Evolutionary conservation across 768 basidiomycete genomes (phyloP), one percentile per base, ranked within the genome.

Genomic region (Mycena venus): DNA sequence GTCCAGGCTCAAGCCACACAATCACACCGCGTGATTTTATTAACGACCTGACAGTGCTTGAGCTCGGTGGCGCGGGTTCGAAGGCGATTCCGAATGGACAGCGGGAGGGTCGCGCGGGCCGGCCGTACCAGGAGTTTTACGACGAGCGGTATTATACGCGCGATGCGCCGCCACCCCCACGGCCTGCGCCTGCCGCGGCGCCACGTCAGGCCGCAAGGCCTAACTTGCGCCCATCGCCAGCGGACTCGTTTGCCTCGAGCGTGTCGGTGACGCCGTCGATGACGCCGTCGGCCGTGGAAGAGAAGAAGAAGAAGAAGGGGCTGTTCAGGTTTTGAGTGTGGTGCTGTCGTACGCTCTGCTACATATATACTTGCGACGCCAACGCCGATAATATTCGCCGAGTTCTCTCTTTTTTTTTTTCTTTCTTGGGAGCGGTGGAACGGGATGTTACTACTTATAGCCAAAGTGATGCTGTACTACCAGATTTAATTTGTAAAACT

Each of bases 21-120:
- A 78, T 93, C 66, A 96, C 95, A 1, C 97, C 98, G 2, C 91
- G 92, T 40, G 86, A 91, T 31, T 98, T 98, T 80, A 85, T 97
- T 59, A 93, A 94, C 72, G 96, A 99, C 80, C 88, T 99, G 70
- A 94, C 94, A 82, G 92, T 94, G 23, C 87, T 99, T 19, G 96
- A 96, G 53, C 86, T 96, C 34, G 92, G 92, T n/a, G 97, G 97
- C 9, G 90, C 94, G 25, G 97, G 96, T 23, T 96, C 94, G 8
- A 87, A 87, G 67, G 88, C 91, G 19, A 74, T 91, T 34, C 94
- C 94, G 6, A 95, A 94, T 75, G 95, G 95, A 12, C 81, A 95
- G 11, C 84, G 87, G 32, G 90, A 91, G 58, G 80, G 82, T 40
- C 84, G 80, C 58, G 85, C 84, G 62, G 86, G 87, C 27, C 86